Percentiles rank a stretch among this genome's conserved stretches.
Conservation (phyloP, 306 rosid genomes). For the Luffa acutangula region DNA sequence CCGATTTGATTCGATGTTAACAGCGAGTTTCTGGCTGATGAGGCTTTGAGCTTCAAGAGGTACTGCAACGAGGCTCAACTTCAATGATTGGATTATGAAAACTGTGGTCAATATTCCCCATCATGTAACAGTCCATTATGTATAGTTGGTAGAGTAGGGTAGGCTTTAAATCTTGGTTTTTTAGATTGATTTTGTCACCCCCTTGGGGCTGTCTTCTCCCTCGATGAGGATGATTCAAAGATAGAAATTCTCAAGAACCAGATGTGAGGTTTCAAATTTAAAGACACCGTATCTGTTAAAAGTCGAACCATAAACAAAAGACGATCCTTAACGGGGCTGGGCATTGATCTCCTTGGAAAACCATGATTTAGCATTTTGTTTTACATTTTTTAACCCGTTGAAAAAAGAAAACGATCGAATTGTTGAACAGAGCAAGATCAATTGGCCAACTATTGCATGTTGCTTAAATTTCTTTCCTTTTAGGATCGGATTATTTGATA, state of each 20-base stretch:
- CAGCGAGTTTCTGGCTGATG: constrained; percentile 74
- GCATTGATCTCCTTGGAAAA: not conserved
- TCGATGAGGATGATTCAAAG: not conserved
- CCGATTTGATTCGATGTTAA: not conserved
- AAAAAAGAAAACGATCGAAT: not conserved
- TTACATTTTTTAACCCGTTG: not conserved
- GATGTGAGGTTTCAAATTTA: not conserved
- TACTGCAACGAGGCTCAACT: constrained; percentile 57
- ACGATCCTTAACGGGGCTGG: not conserved
- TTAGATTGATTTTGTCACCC: not conserved
- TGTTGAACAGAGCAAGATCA: not conserved
- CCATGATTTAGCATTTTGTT: not conserved
- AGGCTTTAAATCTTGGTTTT: not conserved
- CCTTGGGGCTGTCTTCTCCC: not conserved
- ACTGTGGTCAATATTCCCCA: not conserved
- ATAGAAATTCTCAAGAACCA: not conserved
- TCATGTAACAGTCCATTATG: not conserved
- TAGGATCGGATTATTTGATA: not conserved
- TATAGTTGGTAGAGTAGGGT: not conserved
- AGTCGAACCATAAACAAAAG: not conserved
- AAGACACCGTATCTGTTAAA: not conserved
- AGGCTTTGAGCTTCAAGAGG: constrained; percentile 78
- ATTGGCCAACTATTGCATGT: not conserved
- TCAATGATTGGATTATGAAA: constrained; percentile 15
- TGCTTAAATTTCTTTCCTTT: not conserved